Evolutionary conservation across 495 filamentous ascomycete species (phyloP).

Genomic region (Aspergillus nanangensis): DNA sequence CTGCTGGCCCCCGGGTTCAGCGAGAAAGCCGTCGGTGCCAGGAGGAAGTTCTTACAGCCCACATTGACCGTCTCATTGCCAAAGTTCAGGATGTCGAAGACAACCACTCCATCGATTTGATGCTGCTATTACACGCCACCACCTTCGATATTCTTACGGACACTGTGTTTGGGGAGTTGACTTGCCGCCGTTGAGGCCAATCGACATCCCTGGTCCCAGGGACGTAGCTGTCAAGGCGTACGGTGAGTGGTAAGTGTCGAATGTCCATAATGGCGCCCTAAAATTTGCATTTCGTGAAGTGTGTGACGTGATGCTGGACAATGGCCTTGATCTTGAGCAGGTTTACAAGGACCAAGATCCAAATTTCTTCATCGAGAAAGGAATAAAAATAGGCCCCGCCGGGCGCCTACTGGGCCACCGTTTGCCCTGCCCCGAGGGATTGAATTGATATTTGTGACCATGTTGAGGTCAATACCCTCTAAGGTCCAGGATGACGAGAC

Average conservation of each 20-base stretch:
- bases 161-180: neutral
- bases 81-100: too few relatives aligned
- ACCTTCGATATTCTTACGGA: too few relatives aligned
- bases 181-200: neutral
- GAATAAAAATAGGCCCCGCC: constrained; percentile 21
- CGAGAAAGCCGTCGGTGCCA: too few relatives aligned
- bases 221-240: constrained; percentile 23
- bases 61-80: too few relatives aligned
- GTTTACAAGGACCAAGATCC: constrained; percentile 22
- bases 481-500: constrained; percentile 32
- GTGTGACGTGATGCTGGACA: constrained; percentile 11
- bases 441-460: constrained; percentile 38
- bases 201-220: constrained; percentile 14
- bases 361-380: constrained; percentile 20
- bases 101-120: too few relatives aligned
- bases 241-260: constrained; percentile 16
- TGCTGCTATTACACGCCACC: too few relatives aligned
- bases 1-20: too few relatives aligned
- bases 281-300: constrained; percentile 18
- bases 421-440: constrained; percentile 14
- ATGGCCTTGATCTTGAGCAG: constrained; percentile 22
- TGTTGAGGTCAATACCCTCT: constrained; percentile 27
- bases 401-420: constrained; percentile 1
- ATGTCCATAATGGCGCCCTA: constrained; percentile 9
- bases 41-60: too few relatives aligned